Percentiles rank a stretch among this genome's conserved stretches.
These are phyloP conservation scores for Tolypocladium inflatum DNA, from an alignment of 2,329 filamentous ascomycete species.

Conservation along the genomic window DNA sequence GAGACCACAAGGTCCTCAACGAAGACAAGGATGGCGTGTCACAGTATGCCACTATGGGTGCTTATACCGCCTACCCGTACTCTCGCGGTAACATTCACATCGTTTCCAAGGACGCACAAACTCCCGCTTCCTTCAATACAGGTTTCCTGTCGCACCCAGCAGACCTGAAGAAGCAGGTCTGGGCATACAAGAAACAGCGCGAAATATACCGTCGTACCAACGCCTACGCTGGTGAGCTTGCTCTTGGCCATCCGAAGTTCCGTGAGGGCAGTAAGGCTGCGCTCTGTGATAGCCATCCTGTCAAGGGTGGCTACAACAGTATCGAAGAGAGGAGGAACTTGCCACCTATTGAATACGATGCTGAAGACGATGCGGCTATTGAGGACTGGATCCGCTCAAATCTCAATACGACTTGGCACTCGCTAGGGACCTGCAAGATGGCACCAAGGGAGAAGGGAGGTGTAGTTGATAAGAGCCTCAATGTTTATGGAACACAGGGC, in stretches of 20 bases:
- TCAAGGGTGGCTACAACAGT: slow-evolving; percentile 8
- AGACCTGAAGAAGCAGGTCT: slow-evolving; percentile 48
- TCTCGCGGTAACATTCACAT: slow-evolving; percentile 55
- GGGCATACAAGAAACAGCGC: slow-evolving; percentile 55
- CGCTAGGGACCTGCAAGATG: slow-evolving; percentile 6
- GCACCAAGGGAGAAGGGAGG: not conserved
- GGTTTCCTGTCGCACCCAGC: slow-evolving; percentile 38
- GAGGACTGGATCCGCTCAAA: slow-evolving; percentile 29
- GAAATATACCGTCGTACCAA: slow-evolving; percentile 48
- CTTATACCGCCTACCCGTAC: slow-evolving; percentile 50
- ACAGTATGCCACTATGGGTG: slow-evolving; percentile 42
- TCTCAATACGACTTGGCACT: slow-evolving; percentile 31
- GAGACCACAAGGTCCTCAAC: not conserved
- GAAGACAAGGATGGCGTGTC: slow-evolving; percentile 3
- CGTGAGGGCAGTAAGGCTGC: slow-evolving; percentile 27
- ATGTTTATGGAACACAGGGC: not conserved
- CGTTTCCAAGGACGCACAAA: slow-evolving; percentile 26
- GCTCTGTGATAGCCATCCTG: slow-evolving; percentile 13
- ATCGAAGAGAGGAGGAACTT: slow-evolving; percentile 16
- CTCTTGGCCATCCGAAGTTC: slow-evolving; percentile 32
- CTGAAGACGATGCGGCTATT: slow-evolving; percentile 38
- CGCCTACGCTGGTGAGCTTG: slow-evolving; percentile 36
- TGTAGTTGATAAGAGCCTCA: not conserved
- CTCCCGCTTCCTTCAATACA: slow-evolving; percentile 43
- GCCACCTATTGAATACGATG: slow-evolving; percentile 31